These are phyloP conservation scores for Geotrichum siamense DNA, from an alignment of 1,139 yeast genomes.

Conservation along the genomic window DNA sequence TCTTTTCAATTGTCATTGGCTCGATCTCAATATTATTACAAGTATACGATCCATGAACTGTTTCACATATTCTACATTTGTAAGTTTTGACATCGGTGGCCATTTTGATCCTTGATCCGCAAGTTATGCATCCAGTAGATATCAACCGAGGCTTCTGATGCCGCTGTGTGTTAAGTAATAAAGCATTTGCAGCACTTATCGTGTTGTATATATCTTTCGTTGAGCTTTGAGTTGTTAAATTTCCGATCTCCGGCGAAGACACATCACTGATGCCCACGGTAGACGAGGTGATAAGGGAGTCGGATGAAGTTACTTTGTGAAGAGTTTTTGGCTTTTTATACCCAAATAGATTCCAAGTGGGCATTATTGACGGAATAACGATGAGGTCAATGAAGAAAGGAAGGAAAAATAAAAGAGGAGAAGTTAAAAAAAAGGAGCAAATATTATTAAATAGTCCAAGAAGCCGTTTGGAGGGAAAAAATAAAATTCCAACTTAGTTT, in stretches of 20 bases:
- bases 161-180: constrained; percentile 1
- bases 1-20: constrained; percentile 14
- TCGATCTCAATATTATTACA: not conserved
- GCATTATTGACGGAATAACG: constrained; percentile 6
- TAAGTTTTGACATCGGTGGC: constrained; percentile 44
- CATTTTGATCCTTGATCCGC: constrained; percentile 52
- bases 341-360: constrained; percentile 16
- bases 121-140: constrained; percentile 42
- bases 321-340: constrained; percentile 10
- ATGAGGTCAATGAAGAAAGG: not conserved
- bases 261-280: constrained; percentile 4
- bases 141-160: constrained; percentile 4
- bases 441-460: too few species aligned
- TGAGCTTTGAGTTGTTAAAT: constrained; percentile 20
- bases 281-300: constrained; percentile 13
- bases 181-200: constrained; percentile 20
- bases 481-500: too few species aligned
- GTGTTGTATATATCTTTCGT: constrained; percentile 17
- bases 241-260: constrained; percentile 11
- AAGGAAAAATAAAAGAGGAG: not conserved
- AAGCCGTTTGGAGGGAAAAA: too few species aligned
- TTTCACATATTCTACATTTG: constrained; percentile 41
- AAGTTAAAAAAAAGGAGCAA: too few species aligned
- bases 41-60: constrained; percentile 30
- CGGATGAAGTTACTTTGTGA: constrained; percentile 8